phyloP scores from a whole-genome alignment of 208 protist genomes.

The Histomonas meleagridis region DNA sequence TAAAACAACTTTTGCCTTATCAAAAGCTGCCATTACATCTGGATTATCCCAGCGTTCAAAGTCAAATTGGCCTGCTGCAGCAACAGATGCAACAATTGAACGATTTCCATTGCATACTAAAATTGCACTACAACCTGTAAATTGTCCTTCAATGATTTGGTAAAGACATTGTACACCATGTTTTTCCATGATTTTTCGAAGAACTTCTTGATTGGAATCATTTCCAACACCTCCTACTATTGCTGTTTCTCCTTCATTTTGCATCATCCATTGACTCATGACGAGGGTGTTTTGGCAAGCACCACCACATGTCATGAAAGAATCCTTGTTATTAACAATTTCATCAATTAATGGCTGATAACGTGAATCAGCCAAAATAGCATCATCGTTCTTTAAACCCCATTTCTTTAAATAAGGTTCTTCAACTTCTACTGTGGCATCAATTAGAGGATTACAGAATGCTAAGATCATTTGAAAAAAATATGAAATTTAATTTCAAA shows the following conservation, averaged over 20 bases:
- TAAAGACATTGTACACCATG: neutral
- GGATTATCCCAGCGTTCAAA: neutral
- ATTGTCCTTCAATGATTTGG: neutral
- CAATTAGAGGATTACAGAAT: neutral
- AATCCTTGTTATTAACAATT: neutral
- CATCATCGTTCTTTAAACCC: neutral
- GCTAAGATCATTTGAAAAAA: too few relatives aligned
- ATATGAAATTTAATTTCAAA: too few relatives aligned
- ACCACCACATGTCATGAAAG: neutral
- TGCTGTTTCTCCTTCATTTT: conserved; percentile 6
- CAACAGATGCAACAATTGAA: conserved; percentile 27
- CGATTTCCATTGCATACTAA: neutral
- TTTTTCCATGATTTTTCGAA: neutral
- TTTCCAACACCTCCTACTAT: neutral
- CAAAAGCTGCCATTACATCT: neutral
- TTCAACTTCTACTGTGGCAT: neutral
- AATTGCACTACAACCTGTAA: neutral
- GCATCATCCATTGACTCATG: conserved; percentile 32
- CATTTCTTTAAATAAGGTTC: neutral
- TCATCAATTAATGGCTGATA: neutral
- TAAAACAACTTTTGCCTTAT: neutral
- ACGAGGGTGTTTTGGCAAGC: neutral
- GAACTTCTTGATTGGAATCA: neutral
- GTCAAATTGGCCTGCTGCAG: neutral
- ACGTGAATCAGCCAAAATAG: neutral